Evolutionary conservation across 306 rosid species (phyloP).

Genomic region (Nissolia schottii): DNA sequence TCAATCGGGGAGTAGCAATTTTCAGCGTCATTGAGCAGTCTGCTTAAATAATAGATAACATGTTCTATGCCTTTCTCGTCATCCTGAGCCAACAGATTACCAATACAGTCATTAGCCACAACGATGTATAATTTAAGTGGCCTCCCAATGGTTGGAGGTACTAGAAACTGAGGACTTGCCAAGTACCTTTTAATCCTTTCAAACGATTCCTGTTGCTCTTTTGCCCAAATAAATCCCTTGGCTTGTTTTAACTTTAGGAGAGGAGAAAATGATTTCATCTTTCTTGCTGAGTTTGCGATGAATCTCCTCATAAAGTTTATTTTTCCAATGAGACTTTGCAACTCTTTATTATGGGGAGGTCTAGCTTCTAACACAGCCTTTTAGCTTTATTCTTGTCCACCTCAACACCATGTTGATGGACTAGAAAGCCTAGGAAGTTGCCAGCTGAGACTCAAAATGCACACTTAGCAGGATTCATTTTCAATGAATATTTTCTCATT

Average conservation of each 20-base stretch:
- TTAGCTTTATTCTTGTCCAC: neutral
- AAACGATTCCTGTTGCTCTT: neutral
- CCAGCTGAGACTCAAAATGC: neutral
- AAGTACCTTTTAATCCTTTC: neutral
- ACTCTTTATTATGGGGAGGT: neutral
- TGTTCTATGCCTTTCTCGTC: neutral
- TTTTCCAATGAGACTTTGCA: neutral
- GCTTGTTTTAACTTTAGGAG: neutral
- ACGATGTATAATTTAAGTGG: neutral
- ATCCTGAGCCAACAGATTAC: neutral
- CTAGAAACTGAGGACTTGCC: neutral
- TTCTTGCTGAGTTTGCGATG: neutral
- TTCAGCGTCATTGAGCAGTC: neutral
- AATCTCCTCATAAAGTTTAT: neutral
- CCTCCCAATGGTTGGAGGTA: neutral
- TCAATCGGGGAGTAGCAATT: neutral
- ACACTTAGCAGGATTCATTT: too few relatives aligned
- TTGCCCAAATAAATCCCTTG: neutral
- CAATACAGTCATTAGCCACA: neutral
- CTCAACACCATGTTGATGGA: neutral
- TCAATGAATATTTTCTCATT: too few relatives aligned
- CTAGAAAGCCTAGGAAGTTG: neutral
- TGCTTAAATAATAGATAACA: neutral
- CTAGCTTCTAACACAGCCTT: neutral
- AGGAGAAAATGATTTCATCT: neutral